Conservation (phyloP, 2,329 filamentous ascomycete species). For the Ophiocordyceps australis region DNA sequence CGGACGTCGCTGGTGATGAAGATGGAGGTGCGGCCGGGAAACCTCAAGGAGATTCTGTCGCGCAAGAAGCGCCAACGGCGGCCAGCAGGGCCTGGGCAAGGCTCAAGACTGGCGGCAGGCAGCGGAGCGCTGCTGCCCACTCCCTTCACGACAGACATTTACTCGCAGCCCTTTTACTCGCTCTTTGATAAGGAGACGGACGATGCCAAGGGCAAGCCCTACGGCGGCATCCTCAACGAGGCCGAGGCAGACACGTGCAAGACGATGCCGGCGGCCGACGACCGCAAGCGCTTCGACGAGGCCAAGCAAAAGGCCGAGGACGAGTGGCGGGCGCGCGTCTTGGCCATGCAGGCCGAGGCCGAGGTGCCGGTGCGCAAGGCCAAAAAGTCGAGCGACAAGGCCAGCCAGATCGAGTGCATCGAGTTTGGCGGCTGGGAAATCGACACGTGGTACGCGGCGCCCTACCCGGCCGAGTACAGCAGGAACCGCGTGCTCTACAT, state of each 20-base stretch:
- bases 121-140: slow-evolving; percentile 24
- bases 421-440: slow-evolving; percentile 97
- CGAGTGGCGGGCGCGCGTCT: slow-evolving; percentile 58
- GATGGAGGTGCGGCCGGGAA: slow-evolving; percentile 17
- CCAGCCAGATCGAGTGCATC: slow-evolving; percentile 96
- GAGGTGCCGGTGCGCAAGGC: slow-evolving; percentile 44
- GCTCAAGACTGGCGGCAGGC: slow-evolving; percentile 8
- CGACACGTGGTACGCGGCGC: slow-evolving; percentile 96
- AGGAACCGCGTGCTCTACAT: slow-evolving; percentile 95
- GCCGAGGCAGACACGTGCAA: slow-evolving; percentile 79
- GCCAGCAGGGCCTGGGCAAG: slow-evolving; percentile 6
- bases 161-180: slow-evolving; percentile 67
- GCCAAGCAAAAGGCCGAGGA: slow-evolving; percentile 84
- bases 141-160: slow-evolving; percentile 37
- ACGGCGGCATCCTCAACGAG: slow-evolving; percentile 83
- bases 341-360: slow-evolving; percentile 42
- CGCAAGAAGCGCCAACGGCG: slow-evolving; percentile 14
- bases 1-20: slow-evolving; percentile 16
- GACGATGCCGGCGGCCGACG: slow-evolving; percentile 63
- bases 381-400: slow-evolving; percentile 65
- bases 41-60: slow-evolving; percentile 17
- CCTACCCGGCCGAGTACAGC: slow-evolving; percentile 96
- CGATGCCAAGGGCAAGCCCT: slow-evolving; percentile 81
- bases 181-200: slow-evolving; percentile 82
- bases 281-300: slow-evolving; percentile 75